These are phyloP conservation scores for Seminavis robusta DNA, from an alignment of 108 stramenopile genomes.

Conservation along the genomic window DNA sequence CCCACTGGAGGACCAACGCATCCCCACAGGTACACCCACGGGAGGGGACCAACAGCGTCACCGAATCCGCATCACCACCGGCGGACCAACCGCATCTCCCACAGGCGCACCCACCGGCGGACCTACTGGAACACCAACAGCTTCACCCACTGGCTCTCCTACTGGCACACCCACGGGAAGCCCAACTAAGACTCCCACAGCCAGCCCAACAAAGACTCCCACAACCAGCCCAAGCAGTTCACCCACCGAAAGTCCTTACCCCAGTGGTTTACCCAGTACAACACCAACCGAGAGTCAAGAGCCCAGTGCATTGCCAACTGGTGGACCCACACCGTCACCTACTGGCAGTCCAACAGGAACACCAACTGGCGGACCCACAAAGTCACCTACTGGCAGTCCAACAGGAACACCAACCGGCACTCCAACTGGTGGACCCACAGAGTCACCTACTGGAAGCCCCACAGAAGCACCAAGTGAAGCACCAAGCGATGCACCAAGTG, in stretches of 20 bases:
- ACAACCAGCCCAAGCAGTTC: not conserved
- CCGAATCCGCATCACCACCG: not conserved
- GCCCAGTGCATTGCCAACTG: not conserved
- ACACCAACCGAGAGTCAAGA: not conserved
- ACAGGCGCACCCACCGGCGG: not conserved
- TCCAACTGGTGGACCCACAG: conserved; percentile 2
- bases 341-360: not conserved
- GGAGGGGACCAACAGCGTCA: not conserved
- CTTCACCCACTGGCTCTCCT: not conserved
- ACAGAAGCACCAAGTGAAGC: not conserved
- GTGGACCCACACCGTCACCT: not conserved
- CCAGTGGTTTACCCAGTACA: not conserved
- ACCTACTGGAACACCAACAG: conserved; percentile 2
- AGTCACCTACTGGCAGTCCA: not conserved
- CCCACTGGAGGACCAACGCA: not conserved
- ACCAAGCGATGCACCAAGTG: not conserved
- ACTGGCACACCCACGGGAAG: not conserved
- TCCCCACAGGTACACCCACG: not conserved
- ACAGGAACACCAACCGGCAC: not conserved
- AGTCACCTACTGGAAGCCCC: not conserved
- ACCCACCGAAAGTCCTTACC: not conserved
- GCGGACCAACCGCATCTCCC: conserved; percentile 1
- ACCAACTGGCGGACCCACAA: not conserved
- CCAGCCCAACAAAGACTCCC: not conserved
- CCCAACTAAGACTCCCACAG: not conserved